Evolutionary conservation across 2,329 filamentous ascomycete genomes (phyloP).

Genomic region (Phyllosticta capitalensis): DNA sequence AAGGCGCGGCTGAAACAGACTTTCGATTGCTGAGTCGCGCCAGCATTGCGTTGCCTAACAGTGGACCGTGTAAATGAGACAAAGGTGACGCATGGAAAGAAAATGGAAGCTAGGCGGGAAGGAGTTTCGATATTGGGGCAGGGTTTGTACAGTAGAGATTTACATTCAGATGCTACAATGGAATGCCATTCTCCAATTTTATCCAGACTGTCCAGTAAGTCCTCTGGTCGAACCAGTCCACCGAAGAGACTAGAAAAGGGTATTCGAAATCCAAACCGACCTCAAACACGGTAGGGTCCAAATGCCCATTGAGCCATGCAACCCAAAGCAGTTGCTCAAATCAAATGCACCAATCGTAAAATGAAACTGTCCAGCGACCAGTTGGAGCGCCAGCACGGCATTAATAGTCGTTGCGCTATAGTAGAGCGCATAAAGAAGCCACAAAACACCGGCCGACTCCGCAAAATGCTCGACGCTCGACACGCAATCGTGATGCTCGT

Average conservation of each 20-base stretch:
- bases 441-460: conserved; percentile 5
- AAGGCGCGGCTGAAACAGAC: background rate
- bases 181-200: background rate
- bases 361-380: background rate
- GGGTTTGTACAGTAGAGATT: background rate
- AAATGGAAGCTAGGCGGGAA: background rate
- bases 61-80: background rate
- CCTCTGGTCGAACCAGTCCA: background rate
- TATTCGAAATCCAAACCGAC: background rate
- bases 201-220: background rate
- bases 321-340: conserved; percentile 3
- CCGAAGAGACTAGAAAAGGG: background rate
- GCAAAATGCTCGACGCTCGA: conserved; percentile 5
- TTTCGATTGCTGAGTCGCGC: background rate
- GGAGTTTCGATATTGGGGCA: background rate
- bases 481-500: conserved; percentile 9
- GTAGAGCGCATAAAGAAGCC: background rate
- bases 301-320: background rate
- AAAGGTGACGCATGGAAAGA: background rate
- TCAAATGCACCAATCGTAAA: background rate
- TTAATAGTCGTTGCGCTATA: background rate
- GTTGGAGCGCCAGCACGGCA: background rate
- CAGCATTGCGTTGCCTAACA: background rate
- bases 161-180: background rate
- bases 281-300: background rate